A percentile compares a stretch with the other conserved stretches of the same genome.
Evolutionary conservation across 1,284 basidiomycete species (phyloP).

Genomic region (Chondrostereum purpureum): DNA sequence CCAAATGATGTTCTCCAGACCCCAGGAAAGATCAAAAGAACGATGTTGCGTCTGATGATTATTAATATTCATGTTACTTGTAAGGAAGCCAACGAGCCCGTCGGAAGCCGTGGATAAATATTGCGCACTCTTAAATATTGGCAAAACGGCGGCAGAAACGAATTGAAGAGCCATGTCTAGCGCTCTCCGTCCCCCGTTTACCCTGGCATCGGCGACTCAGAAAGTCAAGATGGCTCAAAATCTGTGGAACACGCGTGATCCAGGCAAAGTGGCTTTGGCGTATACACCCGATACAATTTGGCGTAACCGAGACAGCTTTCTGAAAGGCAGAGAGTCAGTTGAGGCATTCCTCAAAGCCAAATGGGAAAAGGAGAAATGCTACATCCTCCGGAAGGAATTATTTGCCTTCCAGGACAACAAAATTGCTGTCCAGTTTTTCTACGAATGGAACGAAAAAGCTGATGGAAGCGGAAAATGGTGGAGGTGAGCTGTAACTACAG

Average conservation of each 20-base stretch:
- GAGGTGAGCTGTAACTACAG: conserved; percentile 24
- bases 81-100: too few species aligned
- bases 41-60: too few species aligned
- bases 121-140: too few species aligned
- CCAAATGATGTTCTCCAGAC: too few species aligned
- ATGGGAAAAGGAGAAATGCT: conserved; percentile 45
- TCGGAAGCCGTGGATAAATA: too few species aligned
- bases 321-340: conserved; percentile 41
- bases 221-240: conserved; percentile 21
- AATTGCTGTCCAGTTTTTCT: conserved; percentile 61
- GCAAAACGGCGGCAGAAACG: too few species aligned
- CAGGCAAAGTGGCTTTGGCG: conserved; percentile 26
- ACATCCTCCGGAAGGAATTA: conserved; percentile 45
- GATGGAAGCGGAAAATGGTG: conserved; percentile 40
- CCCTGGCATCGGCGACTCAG: conserved; percentile 11
- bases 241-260: conserved; percentile 21
- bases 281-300: conserved; percentile 53
- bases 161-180: too few species aligned
- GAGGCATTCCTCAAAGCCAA: conserved; percentile 46
- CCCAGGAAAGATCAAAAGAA: too few species aligned
- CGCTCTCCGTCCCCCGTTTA: conserved; percentile 15
- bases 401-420: conserved; percentile 52
- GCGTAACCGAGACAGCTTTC: conserved; percentile 54
- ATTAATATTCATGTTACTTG: too few species aligned
- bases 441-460: conserved; percentile 43